Evolutionary conservation across 441 rosid species (phyloP).

Genomic region (Biscutella laevigata): DNA sequence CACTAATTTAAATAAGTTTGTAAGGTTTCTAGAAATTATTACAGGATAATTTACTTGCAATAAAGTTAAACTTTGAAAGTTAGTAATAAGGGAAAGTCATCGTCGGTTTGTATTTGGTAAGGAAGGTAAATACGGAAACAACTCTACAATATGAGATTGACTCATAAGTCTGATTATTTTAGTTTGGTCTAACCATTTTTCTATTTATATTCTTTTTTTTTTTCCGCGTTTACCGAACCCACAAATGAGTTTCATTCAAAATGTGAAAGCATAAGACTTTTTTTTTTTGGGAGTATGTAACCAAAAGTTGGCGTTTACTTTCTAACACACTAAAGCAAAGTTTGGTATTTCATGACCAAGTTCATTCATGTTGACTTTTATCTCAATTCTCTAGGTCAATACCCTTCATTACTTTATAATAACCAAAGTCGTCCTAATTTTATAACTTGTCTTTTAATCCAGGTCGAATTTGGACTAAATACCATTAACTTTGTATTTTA

Average conservation of each 20-base stretch:
- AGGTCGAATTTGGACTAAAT: too few relatives aligned
- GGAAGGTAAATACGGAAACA: conserved; percentile 25
- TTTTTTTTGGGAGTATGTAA: conserved; percentile 6
- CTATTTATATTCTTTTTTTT: conserved; percentile 1
- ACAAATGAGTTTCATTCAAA: conserved; percentile 17
- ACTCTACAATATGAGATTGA: conserved; percentile 17
- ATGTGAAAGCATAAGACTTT: conserved; percentile 28
- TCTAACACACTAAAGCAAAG: conserved; percentile 21
- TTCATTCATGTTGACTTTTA: conserved; percentile 26
- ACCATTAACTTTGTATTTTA: too few relatives aligned
- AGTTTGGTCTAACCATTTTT: conserved; percentile 19
- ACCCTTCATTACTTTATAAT: not conserved
- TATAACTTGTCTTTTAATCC: too few relatives aligned
- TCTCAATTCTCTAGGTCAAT: conserved; percentile 8
- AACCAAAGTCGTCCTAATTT: not conserved
- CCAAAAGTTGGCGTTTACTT: conserved; percentile 29
- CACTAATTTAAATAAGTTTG: not conserved
- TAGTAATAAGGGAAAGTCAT: conserved; percentile 9
- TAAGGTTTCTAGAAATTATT: not conserved
- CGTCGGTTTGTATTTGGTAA: conserved; percentile 18
- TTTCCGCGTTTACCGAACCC: conserved; percentile 20
- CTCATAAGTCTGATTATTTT: conserved; percentile 21
- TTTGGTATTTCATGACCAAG: conserved; percentile 26
- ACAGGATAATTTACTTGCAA: not conserved
- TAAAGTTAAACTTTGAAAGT: conserved; percentile 12